phyloP scores from a whole-genome alignment of 257 asterid genomes.

The Nicotiana benthamiana region DNA sequence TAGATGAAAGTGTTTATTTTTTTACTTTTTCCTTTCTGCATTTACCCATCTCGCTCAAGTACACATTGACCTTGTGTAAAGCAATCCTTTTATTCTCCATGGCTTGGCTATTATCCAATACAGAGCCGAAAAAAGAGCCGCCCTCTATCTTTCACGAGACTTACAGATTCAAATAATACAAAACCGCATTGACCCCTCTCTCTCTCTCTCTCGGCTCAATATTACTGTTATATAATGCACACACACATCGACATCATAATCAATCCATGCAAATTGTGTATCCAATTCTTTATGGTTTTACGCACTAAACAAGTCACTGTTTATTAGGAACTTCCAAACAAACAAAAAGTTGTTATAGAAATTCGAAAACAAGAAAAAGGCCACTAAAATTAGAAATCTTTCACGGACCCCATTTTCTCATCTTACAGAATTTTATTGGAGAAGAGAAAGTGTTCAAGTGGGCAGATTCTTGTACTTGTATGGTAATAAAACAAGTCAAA shows the following conservation, averaged over 20 bases:
- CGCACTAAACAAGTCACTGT: neutral
- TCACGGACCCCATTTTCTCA: slow-evolving; percentile 2
- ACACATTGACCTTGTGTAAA: neutral
- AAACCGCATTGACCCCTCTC: neutral
- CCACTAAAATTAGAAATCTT: neutral
- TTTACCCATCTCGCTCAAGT: too few species aligned
- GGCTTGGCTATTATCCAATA: neutral
- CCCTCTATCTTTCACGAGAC: neutral
- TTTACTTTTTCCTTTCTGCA: neutral
- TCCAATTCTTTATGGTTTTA: neutral
- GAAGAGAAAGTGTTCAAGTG: neutral
- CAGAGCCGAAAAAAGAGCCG: neutral
- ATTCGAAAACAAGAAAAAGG: neutral
- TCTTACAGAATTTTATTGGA: neutral
- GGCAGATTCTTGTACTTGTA: neutral
- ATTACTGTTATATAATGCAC: neutral
- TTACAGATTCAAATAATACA: neutral
- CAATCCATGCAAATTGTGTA: neutral
- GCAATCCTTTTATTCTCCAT: neutral
- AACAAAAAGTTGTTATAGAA: neutral
- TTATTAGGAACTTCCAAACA: neutral
- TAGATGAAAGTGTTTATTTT: neutral
- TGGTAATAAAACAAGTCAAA: neutral
- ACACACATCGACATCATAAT: neutral
- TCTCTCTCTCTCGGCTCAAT: neutral